Conservation (phyloP, 1,139 yeast genomes). For the Meyerozyma elateridarum region DNA sequence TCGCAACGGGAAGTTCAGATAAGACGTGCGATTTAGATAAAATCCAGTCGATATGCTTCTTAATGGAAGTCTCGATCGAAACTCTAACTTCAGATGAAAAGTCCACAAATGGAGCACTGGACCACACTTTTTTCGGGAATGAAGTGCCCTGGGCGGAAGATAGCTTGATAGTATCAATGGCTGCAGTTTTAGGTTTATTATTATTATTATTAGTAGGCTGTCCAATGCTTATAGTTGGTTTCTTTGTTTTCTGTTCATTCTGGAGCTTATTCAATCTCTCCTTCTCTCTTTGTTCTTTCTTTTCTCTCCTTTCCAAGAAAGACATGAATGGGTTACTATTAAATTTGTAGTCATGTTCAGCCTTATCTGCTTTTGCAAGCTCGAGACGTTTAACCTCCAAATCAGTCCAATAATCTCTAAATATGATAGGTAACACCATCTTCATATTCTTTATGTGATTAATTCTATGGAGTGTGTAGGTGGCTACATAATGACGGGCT, state of each 20-base stretch:
- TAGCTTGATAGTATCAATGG: not conserved
- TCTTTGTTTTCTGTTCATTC: constrained; percentile 34
- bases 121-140: constrained; percentile 66
- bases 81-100: constrained; percentile 46
- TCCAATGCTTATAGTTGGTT: constrained; percentile 38
- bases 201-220: not conserved
- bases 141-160: constrained; percentile 5
- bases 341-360: constrained; percentile 49
- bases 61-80: constrained; percentile 51
- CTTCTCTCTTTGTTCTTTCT: constrained; percentile 36
- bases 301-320: constrained; percentile 48
- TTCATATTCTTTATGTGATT: constrained; percentile 78
- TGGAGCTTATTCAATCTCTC: constrained; percentile 38
- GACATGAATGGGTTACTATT: constrained; percentile 70
- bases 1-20: not conserved
- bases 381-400: constrained; percentile 56
- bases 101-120: constrained; percentile 51
- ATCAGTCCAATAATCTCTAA: constrained; percentile 71
- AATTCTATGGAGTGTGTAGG: constrained; percentile 76
- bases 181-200: not conserved
- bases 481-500: constrained; percentile 88
- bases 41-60: constrained; percentile 52
- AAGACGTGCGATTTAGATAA: constrained; percentile 14
- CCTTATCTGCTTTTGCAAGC: constrained; percentile 40
- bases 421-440: constrained; percentile 82